Evolutionary conservation across 495 filamentous ascomycete genomes (phyloP).

Genomic region (Sabuloglossum arenarium): DNA sequence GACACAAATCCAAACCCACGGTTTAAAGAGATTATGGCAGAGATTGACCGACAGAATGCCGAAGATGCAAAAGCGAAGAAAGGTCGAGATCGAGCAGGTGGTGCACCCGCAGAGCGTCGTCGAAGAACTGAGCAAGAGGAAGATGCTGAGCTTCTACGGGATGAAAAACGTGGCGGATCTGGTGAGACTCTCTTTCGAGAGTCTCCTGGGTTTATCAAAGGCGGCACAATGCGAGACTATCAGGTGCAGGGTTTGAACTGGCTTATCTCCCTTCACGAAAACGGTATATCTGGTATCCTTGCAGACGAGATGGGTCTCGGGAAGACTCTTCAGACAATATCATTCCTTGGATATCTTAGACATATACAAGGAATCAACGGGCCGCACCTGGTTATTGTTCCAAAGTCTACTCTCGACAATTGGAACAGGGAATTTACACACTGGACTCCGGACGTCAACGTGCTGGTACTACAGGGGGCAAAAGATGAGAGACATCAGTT

Average conservation of each 20-base stretch:
- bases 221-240: conserved; percentile 82
- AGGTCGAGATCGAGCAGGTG: conserved; percentile 55
- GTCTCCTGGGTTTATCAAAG: conserved; percentile 73
- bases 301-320: conserved; percentile 96
- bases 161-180: conserved; percentile 70
- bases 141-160: conserved; percentile 82
- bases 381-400: conserved; percentile 85
- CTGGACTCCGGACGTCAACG: conserved; percentile 92
- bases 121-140: conserved; percentile 93
- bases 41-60: conserved; percentile 82
- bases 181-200: conserved; percentile 82
- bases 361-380: conserved; percentile 73
- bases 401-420: conserved; percentile 96
- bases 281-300: conserved; percentile 93
- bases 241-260: conserved; percentile 89
- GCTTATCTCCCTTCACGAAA: conserved; percentile 96
- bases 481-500: conserved; percentile 82
- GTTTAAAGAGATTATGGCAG: conserved; percentile 74
- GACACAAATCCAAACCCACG: conserved; percentile 85
- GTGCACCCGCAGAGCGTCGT: conserved; percentile 58
- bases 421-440: conserved; percentile 86
- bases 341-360: conserved; percentile 87
- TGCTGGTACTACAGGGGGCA: conserved; percentile 82
- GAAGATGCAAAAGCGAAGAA: conserved; percentile 53
- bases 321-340: conserved; percentile 78